phyloP scores from a whole-genome alignment of 2,329 filamentous ascomycete species.

The Byssochlamys sp. region DNA sequence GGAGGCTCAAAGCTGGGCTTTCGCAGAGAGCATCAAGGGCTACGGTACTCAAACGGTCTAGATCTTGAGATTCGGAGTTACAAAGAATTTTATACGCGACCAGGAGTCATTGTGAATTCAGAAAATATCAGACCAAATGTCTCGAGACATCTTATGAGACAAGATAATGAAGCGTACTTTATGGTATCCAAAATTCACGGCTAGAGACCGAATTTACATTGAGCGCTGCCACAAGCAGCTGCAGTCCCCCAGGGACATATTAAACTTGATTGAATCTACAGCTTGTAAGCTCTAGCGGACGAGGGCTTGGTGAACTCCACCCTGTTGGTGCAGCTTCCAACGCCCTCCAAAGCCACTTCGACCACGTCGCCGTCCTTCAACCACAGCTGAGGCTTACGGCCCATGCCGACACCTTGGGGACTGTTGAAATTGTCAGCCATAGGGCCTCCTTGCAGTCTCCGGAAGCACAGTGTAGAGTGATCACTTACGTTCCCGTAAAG shows the following conservation, averaged over 20 bases:
- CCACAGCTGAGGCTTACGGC: conserved; percentile 57
- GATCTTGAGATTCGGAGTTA: conserved; percentile 17
- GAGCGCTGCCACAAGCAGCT: neutral
- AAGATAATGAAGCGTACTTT: neutral
- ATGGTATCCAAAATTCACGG: neutral
- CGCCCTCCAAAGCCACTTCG: conserved; percentile 56
- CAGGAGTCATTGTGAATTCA: neutral
- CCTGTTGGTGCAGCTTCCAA: conserved; percentile 47
- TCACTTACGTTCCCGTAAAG: conserved; percentile 37
- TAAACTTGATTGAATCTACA: neutral
- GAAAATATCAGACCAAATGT: neutral
- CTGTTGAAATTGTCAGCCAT: conserved; percentile 54
- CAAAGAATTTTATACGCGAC: conserved; percentile 17
- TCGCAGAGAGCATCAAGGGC: conserved; percentile 86
- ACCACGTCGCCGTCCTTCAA: conserved; percentile 61
- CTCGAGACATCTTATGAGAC: neutral
- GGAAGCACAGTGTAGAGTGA: neutral
- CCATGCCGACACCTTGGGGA: conserved; percentile 63
- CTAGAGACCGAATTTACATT: neutral
- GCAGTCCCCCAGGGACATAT: neutral
- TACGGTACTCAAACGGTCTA: conserved; percentile 74
- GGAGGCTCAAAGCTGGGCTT: conserved; percentile 94
- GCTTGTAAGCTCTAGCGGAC: conserved; percentile 25
- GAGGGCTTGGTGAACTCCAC: conserved; percentile 35
- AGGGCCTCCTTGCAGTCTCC: conserved; percentile 39